phyloP scores from a whole-genome alignment of 345 rosid species.

The Eucalyptus albens region DNA sequence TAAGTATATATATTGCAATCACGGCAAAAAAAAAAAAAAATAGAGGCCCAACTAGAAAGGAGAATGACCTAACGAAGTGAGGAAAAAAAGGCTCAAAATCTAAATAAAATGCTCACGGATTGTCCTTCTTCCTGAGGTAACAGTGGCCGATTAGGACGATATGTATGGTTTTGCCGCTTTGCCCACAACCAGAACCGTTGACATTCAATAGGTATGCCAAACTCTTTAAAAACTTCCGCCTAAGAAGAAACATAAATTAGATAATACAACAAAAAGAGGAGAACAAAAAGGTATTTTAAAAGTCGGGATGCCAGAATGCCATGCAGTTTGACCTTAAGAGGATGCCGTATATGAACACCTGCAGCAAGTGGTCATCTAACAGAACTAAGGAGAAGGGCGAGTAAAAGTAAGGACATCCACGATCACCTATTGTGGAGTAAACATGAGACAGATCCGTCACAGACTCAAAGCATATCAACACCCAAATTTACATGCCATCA shows the following conservation, averaged over 20 bases:
- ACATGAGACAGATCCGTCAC: not conserved
- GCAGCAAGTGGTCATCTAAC: not conserved
- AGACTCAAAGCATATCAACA: not conserved
- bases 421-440: not conserved
- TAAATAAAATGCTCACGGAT: conserved; percentile 22
- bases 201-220: conserved; percentile 54
- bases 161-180: conserved; percentile 72
- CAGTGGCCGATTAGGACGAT: conserved; percentile 67
- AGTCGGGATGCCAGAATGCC: not conserved
- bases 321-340: not conserved
- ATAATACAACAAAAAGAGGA: not conserved
- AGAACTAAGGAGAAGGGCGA: not conserved
- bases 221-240: conserved; percentile 74
- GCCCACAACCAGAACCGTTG: conserved; percentile 83
- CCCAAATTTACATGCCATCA: not conserved
- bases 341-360: not conserved
- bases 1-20: not conserved
- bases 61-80: not conserved
- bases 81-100: not conserved
- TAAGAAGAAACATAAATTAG: not conserved
- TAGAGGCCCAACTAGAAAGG: not conserved
- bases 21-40: not conserved
- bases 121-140: conserved; percentile 50
- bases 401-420: not conserved
- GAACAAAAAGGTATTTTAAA: not conserved